Base-by-base conservation (phyloP, 2,329 filamentous ascomycete genomes). In the Chalaropsis thielavioides region DNA sequence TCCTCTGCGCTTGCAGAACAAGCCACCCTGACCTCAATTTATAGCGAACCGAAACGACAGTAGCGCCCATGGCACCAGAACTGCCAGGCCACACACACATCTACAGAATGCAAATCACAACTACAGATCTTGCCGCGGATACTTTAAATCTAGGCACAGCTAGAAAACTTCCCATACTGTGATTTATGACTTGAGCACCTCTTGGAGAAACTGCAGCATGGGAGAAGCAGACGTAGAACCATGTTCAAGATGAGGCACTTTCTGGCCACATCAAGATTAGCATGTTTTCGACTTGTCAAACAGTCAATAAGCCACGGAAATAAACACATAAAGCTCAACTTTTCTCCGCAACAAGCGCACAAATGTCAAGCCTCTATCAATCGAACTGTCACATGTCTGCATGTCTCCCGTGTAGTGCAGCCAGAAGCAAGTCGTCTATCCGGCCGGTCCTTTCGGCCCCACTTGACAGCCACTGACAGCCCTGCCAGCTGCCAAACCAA, bases 201-300 rank as follows among this genome's bases (percentile, higher is more conserved):
- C 15, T 11, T 11, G 27, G 27, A 27, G 15, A 22, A 13, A 44
- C 59, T 15, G 17, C 15, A 8, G 27, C 17, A 40, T 49, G 17
- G 31, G 43, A 22, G 17, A 38, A 13, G 35, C 44, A 41, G 19
- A 17, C 49, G 17, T 69, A 62, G 65, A 70, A 72, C 19, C 15
- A 15, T 51, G 10, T 24, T 51, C 46, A 22, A 15, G 22, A 51
- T 51, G 46, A 51, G 46, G 19, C 22, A 27, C 46, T 22, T 51
- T 51, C 2, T 27, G 24, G 19, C 46, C 46, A 11, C 22, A 7
- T 51, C 22, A 51, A 15, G 6, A 24, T 24, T 15, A 51, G 22
- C 46, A 6, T 7, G 19, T 27, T 27, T 8, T 24, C 19, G 15
- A 27, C 46, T 6, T 15, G 1, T 13, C 46, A 24, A 15, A 5